Base-by-base conservation (phyloP, 2,329 filamentous ascomycete genomes). In the Didymella sp. region DNA sequence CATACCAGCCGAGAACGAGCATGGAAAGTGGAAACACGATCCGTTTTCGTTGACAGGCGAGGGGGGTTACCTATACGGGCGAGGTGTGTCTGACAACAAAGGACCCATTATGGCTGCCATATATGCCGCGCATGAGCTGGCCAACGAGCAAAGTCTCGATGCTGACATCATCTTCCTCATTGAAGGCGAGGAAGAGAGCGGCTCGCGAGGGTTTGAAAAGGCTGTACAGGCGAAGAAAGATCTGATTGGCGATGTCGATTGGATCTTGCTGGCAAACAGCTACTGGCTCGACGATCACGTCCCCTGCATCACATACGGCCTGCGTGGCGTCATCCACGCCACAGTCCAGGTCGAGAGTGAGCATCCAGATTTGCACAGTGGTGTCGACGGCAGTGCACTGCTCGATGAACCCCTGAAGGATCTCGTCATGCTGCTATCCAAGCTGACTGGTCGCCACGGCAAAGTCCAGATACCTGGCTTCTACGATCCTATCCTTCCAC, bases 211-310 rank as follows among this genome's bases (percentile, higher is more conserved):
- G 0, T 98, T 99, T 71, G 88, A 91, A 62, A 87, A 94, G 66
- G 90, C 91, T 0, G 88, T 99, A 15, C 85, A 84, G 64, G 84
- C 86, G 61, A 87, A 95, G 76, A 96, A 96, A 75, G 83, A 88
- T 13, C 83, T 91, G 22, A 96, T 99, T 66, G 95, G 95, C 1
- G 83, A 91, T 9, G 87, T 99, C 2, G 94, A 99, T 76, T 98
- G 95, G 81, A 95, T 99, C 52, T 80, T 99, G 28, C 81, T 99
- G 33, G 94, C 95, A 21, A 99, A 99, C 80, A 97, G 93, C 77
- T 99, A 99, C 80, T 99, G 95, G 95, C 83, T 99, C 1, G 92
- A 98, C 71, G 94, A 99, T 71, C 89, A 96, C 64, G 92, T 96
- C 2, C 95, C 95, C 0, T 99, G 95, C 73, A 79, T 99, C 55